phyloP scores from a whole-genome alignment of 768 basidiomycete genomes.

The Rhodotorula babjevae region DNA sequence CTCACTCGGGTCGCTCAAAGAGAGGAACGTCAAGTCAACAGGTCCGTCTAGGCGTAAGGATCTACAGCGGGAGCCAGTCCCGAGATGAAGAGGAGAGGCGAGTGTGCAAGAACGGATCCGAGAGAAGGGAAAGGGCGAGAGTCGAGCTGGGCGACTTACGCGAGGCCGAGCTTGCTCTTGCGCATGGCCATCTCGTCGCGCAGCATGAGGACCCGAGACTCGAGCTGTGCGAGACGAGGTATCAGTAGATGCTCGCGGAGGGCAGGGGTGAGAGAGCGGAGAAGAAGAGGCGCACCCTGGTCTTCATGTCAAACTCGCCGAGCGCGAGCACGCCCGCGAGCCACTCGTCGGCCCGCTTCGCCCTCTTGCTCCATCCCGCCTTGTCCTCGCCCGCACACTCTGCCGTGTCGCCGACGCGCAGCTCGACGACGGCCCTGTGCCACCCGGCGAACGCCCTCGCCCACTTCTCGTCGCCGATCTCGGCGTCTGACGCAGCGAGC shows the following conservation, averaged over 20 bases:
- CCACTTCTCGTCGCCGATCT: slow-evolving; percentile 23
- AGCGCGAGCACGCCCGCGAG: slow-evolving; percentile 6
- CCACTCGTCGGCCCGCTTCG: slow-evolving; percentile 8
- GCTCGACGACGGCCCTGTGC: slow-evolving; percentile 17
- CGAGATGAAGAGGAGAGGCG: too few species aligned
- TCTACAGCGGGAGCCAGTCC: too few species aligned
- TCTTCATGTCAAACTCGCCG: slow-evolving; percentile 27
- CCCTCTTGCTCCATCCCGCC: slow-evolving; percentile 1
- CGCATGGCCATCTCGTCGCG: slow-evolving; percentile 19
- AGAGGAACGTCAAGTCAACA: too few species aligned
- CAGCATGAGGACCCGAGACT: slow-evolving; percentile 23
- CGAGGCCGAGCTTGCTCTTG: slow-evolving; percentile 8
- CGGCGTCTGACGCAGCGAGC: not conserved
- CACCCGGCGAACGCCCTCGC: slow-evolving; percentile 20
- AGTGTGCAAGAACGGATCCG: too few species aligned
- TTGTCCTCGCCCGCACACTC: not conserved
- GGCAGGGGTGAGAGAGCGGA: too few species aligned
- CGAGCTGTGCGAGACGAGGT: too few species aligned
- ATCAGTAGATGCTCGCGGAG: too few species aligned
- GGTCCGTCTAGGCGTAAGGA: too few species aligned
- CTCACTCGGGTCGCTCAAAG: too few species aligned
- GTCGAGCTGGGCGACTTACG: not conserved
- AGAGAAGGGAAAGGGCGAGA: too few species aligned
- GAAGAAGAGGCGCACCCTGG: slow-evolving; percentile 5
- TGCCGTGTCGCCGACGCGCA: not conserved